These are phyloP conservation scores for Pseudogymnoascus sp. DNA, from an alignment of 2,329 filamentous ascomycete genomes.

Conservation along the genomic window DNA sequence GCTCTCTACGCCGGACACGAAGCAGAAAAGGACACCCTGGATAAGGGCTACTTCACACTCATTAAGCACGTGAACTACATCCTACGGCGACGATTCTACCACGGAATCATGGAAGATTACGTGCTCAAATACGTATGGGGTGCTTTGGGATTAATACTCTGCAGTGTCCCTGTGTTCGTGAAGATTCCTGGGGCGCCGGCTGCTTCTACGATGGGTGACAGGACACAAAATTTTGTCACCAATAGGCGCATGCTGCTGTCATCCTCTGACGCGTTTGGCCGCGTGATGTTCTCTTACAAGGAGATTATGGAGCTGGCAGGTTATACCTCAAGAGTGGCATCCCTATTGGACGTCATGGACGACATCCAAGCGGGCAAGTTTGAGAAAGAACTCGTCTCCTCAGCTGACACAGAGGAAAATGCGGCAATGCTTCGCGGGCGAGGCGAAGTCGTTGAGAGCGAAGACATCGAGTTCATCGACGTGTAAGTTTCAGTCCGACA, in stretches of 20 bases:
- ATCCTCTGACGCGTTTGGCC: slow-evolving; percentile 89
- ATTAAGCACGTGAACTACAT: slow-evolving; percentile 99
- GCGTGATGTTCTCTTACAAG: slow-evolving; percentile 96
- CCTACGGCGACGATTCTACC: slow-evolving; percentile 79
- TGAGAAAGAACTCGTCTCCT: slow-evolving; percentile 92
- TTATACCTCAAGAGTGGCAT: slow-evolving; percentile 86
- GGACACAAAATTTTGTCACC: slow-evolving; percentile 76
- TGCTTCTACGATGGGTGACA: slow-evolving; percentile 57
- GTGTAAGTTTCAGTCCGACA: slow-evolving; percentile 47
- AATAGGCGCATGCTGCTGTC: slow-evolving; percentile 87
- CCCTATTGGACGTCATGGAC: slow-evolving; percentile 85
- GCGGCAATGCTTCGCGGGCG: slow-evolving; percentile 74
- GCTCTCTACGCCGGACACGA: slow-evolving; percentile 87
- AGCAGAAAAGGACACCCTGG: slow-evolving; percentile 89
- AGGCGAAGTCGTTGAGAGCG: slow-evolving; percentile 72
- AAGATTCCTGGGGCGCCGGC: slow-evolving; percentile 64
- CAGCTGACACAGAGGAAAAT: slow-evolving; percentile 72
- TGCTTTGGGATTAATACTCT: slow-evolving; percentile 80
- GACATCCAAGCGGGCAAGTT: slow-evolving; percentile 86
- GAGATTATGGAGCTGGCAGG: slow-evolving; percentile 94
- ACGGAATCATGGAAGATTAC: slow-evolving; percentile 99
- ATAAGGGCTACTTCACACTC: slow-evolving; percentile 97
- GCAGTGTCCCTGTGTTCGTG: slow-evolving; percentile 93
- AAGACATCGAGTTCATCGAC: slow-evolving; percentile 74
- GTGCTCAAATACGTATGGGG: slow-evolving; percentile 99